A percentile compares a stretch with the other conserved stretches of the same genome.
These are phyloP conservation scores for Diversispora epigaea DNA, from an alignment of 192 early-diverging fungal species.

Conservation along the genomic window DNA sequence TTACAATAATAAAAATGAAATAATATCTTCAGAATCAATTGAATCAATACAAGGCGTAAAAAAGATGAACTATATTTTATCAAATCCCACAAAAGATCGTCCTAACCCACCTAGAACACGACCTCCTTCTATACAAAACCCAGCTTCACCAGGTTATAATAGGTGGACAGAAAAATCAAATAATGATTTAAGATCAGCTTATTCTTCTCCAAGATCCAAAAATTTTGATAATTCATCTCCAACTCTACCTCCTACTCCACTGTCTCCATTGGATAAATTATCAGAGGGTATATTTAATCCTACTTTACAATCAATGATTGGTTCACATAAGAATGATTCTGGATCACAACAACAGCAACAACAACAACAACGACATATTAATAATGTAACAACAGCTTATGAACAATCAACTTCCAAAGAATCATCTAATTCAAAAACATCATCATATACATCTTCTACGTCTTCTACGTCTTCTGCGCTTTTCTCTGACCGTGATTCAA, in stretches of 20 bases:
- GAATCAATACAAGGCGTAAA: not conserved
- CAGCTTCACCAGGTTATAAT: no score
- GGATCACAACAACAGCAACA: no score
- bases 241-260: not conserved
- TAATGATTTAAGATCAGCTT: not conserved
- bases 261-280: constrained; percentile 26
- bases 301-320: not conserved
- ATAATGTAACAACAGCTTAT: no score
- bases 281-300: constrained; percentile 7
- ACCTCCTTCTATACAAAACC: not conserved
- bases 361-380: no score
- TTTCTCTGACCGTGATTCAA: no score
- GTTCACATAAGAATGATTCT: not conserved
- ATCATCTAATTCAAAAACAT: no score
- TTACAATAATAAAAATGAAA: not conserved
- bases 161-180: no score
- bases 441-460: no score
- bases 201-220: not conserved
- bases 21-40: not conserved
- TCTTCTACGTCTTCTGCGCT: no score
- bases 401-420: not conserved
- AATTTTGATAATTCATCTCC: not conserved
- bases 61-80: not conserved
- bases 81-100: constrained; percentile 15
- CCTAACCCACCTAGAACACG: constrained; percentile 8